Conservation (phyloP, 1,284 basidiomycete genomes). For the Ustilago loliicola region DNA sequence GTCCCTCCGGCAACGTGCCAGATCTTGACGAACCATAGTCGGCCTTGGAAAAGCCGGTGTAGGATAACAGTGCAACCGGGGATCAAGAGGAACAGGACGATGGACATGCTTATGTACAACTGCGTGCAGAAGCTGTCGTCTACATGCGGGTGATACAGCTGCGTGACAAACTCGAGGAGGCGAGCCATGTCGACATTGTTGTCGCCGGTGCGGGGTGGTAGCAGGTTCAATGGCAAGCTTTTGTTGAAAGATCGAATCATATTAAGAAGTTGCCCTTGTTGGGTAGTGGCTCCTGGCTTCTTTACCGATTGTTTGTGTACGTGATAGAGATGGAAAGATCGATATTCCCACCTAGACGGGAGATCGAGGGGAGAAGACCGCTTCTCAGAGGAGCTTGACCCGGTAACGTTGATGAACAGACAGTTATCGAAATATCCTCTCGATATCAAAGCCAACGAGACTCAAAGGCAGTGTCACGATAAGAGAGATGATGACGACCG, state of each 20-base stretch:
- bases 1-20: constrained; percentile 33
- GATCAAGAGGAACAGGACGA: constrained; percentile 1
- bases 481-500: no score
- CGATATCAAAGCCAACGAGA: no score
- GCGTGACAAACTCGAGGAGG: constrained; percentile 20
- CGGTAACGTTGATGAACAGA: no score
- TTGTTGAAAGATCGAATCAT: constrained; percentile 30
- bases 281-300: no score
- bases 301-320: no score
- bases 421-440: no score
- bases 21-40: constrained; percentile 39
- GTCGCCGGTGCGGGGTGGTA: constrained; percentile 21
- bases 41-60: constrained; percentile 22
- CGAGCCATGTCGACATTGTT: constrained; percentile 10
- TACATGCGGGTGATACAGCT: constrained; percentile 19
- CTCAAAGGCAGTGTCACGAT: no score
- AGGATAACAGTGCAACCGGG: constrained; percentile 9
- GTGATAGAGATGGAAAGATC: no score
- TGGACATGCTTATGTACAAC: constrained; percentile 11
- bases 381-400: no score
- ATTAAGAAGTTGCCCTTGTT: neutral
- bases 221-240: constrained; percentile 17
- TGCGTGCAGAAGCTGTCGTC: constrained; percentile 12
- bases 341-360: no score
- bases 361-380: no score